These are phyloP conservation scores for Lachnellula subtilissima DNA, from an alignment of 2,329 filamentous ascomycete species.

Conservation along the genomic window DNA sequence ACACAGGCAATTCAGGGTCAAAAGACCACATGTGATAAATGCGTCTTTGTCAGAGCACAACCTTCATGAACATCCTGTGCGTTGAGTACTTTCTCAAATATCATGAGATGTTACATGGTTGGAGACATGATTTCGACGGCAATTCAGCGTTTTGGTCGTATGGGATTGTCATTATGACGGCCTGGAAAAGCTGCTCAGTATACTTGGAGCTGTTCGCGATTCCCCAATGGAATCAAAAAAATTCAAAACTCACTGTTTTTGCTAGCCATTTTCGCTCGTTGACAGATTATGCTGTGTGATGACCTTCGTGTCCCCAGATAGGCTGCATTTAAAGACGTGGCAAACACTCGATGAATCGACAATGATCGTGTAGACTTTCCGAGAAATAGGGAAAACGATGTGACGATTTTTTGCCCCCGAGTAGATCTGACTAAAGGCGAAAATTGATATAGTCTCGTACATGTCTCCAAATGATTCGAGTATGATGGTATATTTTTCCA, in stretches of 20 bases:
- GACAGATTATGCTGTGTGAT: neutral
- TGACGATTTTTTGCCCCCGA: neutral
- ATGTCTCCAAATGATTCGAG: neutral
- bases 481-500: neutral
- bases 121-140: neutral
- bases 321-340: neutral
- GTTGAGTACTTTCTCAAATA: neutral
- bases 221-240: neutral
- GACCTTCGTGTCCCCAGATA: neutral
- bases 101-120: neutral
- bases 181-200: neutral
- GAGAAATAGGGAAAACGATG: no score
- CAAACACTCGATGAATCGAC: neutral
- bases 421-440: neutral
- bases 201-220: neutral
- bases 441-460: neutral
- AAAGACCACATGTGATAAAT: neutral
- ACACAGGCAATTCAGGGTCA: neutral
- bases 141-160: neutral
- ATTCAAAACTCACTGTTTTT: neutral
- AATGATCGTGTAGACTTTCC: neutral
- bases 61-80: neutral
- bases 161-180: neutral
- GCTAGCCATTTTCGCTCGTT: neutral
- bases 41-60: neutral